Percentiles rank a stretch among this genome's conserved stretches.
phyloP scores from a whole-genome alignment of 2,329 filamentous ascomycete genomes.

The Anisogramma anomala region DNA sequence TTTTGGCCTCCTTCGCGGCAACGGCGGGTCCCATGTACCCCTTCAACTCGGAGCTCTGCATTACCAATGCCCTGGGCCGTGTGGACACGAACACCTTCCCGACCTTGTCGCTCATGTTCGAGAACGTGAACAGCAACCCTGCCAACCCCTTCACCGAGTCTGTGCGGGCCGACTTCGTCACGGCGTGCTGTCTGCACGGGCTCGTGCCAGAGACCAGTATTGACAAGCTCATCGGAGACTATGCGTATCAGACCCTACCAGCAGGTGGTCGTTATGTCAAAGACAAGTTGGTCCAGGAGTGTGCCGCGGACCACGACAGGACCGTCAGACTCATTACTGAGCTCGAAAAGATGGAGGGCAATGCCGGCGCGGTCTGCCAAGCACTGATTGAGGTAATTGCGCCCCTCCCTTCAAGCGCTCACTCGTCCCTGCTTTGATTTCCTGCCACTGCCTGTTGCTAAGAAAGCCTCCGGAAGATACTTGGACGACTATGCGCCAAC shows the following conservation, averaged over 20 bases:
- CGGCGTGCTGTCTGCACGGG: constrained; percentile 78
- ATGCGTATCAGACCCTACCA: constrained; percentile 68
- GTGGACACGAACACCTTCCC: constrained; percentile 69
- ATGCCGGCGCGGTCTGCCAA: constrained; percentile 73
- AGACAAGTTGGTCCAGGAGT: constrained; percentile 67
- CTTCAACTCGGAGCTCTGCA: constrained; percentile 61
- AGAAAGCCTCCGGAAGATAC: constrained; percentile 34
- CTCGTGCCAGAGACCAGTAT: constrained; percentile 72
- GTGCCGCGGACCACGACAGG: constrained; percentile 61
- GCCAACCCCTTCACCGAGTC: constrained; percentile 47
- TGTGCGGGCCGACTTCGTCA: constrained; percentile 64
- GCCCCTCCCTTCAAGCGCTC: background rate
- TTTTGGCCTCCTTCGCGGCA: constrained; percentile 39
- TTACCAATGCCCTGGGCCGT: constrained; percentile 61
- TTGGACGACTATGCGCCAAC: constrained; percentile 55
- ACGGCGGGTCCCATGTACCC: constrained; percentile 51
- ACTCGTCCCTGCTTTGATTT: background rate
- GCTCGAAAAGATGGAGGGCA: constrained; percentile 82
- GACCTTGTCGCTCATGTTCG: constrained; percentile 47
- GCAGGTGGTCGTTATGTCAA: constrained; percentile 64
- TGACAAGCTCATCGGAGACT: constrained; percentile 69
- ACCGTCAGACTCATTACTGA: constrained; percentile 68
- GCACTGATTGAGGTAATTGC: constrained; percentile 57
- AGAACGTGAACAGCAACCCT: constrained; percentile 43
- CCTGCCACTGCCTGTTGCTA: background rate